phyloP scores from a whole-genome alignment of 2,329 filamentous ascomycete genomes.

The Diaporthe sp. region DNA sequence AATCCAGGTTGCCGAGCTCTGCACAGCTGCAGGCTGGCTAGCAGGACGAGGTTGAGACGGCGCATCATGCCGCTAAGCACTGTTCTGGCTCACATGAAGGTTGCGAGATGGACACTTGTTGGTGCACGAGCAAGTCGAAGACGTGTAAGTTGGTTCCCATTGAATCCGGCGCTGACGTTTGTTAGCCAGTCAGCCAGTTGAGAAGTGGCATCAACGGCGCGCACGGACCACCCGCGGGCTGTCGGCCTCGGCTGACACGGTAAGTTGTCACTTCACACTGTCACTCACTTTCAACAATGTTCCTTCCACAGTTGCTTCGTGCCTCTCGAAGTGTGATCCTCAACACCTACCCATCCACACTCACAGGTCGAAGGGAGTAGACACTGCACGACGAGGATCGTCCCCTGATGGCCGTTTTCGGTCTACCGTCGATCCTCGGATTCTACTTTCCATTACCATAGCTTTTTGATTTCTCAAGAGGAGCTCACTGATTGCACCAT shows the following conservation, averaged over 20 bases:
- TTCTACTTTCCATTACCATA: not conserved
- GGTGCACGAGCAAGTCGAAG: slow-evolving; percentile 10
- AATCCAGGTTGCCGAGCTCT: slow-evolving; percentile 71
- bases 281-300: not conserved
- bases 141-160: slow-evolving; percentile 22
- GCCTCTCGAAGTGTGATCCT: not conserved
- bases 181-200: slow-evolving; percentile 1
- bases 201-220: slow-evolving; percentile 44
- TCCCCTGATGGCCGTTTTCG: not conserved
- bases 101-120: slow-evolving; percentile 25
- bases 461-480: not conserved
- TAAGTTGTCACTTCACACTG: not conserved
- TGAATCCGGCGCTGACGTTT: slow-evolving; percentile 37
- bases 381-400: no score
- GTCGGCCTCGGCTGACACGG: slow-evolving; percentile 6
- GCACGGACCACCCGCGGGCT: slow-evolving; percentile 7
- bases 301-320: not conserved
- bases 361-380: not conserved
- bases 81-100: slow-evolving; percentile 52
- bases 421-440: not conserved
- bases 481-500: not conserved
- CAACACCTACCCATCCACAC: not conserved
- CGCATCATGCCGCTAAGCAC: slow-evolving; percentile 62
- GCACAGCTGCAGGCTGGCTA: slow-evolving; percentile 60
- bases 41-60: slow-evolving; percentile 59